A percentile compares a stretch with the other conserved stretches of the same genome.
Conservation (phyloP, 768 basidiomycete species). For the Multifurca ochricompacta region DNA sequence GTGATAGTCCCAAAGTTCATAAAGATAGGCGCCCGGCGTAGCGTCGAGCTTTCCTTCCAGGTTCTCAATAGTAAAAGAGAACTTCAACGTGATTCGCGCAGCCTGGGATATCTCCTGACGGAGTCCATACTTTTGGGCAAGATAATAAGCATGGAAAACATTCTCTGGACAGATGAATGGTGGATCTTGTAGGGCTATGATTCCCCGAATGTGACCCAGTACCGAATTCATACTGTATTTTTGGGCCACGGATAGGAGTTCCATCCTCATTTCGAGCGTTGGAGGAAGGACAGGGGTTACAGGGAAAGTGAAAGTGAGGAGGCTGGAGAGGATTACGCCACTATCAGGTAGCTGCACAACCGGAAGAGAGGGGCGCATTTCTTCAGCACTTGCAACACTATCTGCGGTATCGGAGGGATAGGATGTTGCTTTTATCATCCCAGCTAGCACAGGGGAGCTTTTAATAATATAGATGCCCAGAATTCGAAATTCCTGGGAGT, state of each 20-base stretch:
- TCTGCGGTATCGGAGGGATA: neutral
- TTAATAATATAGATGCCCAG: neutral
- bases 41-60: neutral
- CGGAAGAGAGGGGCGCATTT: neutral
- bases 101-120: neutral
- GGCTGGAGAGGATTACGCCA: neutral
- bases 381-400: too few relatives aligned
- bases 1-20: conserved; percentile 7
- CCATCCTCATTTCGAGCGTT: neutral
- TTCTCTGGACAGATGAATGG: neutral
- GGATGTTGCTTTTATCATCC: neutral
- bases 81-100: neutral
- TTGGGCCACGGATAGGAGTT: conserved; percentile 2
- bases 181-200: neutral
- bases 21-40: neutral
- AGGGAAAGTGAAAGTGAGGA: conserved; percentile 4
- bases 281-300: neutral
- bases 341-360: neutral
- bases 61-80: neutral
- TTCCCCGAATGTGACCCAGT: neutral
- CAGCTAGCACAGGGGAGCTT: neutral
- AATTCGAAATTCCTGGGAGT: neutral
- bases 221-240: neutral
- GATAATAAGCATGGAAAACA: neutral
- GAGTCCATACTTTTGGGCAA: conserved; percentile 3